Conservation (phyloP, 208 protist species). For the Borovskyia barvae region DNA sequence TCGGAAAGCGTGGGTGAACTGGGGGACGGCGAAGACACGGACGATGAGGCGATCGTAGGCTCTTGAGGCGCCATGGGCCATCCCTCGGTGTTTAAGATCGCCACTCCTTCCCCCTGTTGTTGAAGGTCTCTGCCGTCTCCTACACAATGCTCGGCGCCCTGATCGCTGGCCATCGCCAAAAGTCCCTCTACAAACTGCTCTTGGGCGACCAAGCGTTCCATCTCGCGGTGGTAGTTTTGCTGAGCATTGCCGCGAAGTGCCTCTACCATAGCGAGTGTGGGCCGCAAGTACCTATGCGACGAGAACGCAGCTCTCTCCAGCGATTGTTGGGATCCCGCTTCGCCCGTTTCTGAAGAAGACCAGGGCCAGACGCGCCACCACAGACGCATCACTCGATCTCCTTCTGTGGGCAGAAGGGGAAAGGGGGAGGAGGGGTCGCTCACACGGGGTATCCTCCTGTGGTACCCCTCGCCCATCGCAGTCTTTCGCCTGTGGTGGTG, state of each 20-base stretch:
- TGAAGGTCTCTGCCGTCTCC: background rate
- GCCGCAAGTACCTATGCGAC: conserved; percentile 2
- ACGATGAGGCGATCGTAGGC: too few species aligned
- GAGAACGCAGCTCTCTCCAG: too few species aligned
- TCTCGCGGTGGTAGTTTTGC: conserved; percentile 9
- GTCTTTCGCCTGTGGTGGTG: too few species aligned
- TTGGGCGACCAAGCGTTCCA: background rate
- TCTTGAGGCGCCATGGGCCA: too few species aligned
- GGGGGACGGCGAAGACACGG: too few species aligned
- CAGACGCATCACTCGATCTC: conserved; percentile 2
- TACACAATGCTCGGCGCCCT: too few species aligned
- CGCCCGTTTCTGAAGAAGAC: background rate
- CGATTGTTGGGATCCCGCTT: background rate
- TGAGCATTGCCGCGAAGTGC: conserved; percentile 3
- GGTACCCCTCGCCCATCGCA: too few species aligned
- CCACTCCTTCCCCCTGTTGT: background rate
- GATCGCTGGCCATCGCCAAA: background rate
- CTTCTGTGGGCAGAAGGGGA: too few species aligned
- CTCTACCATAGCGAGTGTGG: conserved; percentile 13
- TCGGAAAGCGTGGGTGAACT: too few species aligned
- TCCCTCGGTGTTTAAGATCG: background rate
- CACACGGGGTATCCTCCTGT: too few species aligned
- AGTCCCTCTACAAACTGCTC: background rate
- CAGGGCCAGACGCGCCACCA: conserved; percentile 21
- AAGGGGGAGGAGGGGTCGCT: too few species aligned